phyloP scores from a whole-genome alignment of 306 rosid species.

The Castanea crenata region DNA sequence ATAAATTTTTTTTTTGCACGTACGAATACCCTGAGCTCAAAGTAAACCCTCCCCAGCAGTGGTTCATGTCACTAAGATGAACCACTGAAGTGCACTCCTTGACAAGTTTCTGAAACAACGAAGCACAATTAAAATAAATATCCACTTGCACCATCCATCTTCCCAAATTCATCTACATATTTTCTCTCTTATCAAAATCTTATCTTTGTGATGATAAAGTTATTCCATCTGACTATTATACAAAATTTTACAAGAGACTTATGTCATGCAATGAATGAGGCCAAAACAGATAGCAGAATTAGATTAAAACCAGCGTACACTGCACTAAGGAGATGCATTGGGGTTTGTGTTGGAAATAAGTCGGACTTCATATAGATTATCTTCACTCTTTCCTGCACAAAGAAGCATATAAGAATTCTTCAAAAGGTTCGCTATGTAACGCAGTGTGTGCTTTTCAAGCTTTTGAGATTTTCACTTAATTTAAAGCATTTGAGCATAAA shows the following conservation, averaged over 20 bases:
- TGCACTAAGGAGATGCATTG: slow-evolving; percentile 35
- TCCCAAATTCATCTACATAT: slow-evolving; percentile 24
- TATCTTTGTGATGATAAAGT: slow-evolving; percentile 18
- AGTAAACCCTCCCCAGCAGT: no score
- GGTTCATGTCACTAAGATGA: no score
- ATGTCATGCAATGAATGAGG: slow-evolving; percentile 32
- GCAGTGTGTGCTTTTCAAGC: slow-evolving; percentile 3
- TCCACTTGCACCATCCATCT: neutral
- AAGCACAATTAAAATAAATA: neutral
- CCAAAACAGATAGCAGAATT: slow-evolving; percentile 25
- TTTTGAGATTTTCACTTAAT: neutral
- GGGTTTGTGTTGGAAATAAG: slow-evolving; percentile 64
- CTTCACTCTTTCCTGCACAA: slow-evolving; percentile 69
- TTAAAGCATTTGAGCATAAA: neutral
- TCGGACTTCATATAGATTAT: slow-evolving; percentile 69
- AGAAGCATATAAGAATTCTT: slow-evolving; percentile 16
- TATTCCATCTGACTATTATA: slow-evolving; percentile 28
- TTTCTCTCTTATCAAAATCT: slow-evolving; percentile 32
- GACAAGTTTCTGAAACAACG: no score
- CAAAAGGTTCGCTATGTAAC: slow-evolving; percentile 16
- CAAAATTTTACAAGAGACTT: slow-evolving; percentile 39
- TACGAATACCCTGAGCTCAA: no score
- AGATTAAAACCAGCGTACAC: slow-evolving; percentile 24
- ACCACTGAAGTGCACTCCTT: no score
- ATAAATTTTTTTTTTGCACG: no score